Conservation (phyloP, 345 rosid species). For the Capsella bursapastoris region DNA sequence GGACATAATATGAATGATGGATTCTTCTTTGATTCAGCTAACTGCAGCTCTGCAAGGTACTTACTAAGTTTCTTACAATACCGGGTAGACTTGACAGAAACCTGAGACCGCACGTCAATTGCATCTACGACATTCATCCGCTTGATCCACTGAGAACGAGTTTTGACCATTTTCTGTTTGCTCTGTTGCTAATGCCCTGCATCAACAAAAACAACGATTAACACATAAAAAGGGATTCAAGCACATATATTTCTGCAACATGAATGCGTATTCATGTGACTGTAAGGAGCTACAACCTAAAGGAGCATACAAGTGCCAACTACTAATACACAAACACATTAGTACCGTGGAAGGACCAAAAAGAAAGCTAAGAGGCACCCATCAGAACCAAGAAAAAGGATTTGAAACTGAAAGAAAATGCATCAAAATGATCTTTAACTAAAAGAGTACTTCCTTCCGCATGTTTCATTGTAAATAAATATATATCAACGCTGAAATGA, state of each 20-base stretch:
- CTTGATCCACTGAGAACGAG: not conserved
- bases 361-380: not conserved
- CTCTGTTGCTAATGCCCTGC: constrained; percentile 31
- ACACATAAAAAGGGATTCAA: constrained; percentile 9
- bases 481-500: constrained; percentile 15
- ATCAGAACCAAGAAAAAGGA: constrained; percentile 25
- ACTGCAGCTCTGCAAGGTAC: constrained; percentile 18
- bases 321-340: constrained; percentile 9
- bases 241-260: constrained; percentile 14
- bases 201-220: constrained; percentile 19
- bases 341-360: not conserved
- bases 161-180: constrained; percentile 38
- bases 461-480: not conserved
- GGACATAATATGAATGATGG: constrained; percentile 25
- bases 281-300: not conserved
- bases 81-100: constrained; percentile 32
- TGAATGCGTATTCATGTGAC: constrained; percentile 3
- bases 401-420: not conserved
- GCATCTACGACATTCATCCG: constrained; percentile 20
- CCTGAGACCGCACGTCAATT: constrained; percentile 36
- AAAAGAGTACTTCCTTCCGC: not conserved
- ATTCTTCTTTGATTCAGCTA: constrained; percentile 29
- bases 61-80: constrained; percentile 22
- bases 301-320: constrained; percentile 13
- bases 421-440: not conserved